phyloP scores from a whole-genome alignment of 345 rosid genomes.

The Microcos paniculata region DNA sequence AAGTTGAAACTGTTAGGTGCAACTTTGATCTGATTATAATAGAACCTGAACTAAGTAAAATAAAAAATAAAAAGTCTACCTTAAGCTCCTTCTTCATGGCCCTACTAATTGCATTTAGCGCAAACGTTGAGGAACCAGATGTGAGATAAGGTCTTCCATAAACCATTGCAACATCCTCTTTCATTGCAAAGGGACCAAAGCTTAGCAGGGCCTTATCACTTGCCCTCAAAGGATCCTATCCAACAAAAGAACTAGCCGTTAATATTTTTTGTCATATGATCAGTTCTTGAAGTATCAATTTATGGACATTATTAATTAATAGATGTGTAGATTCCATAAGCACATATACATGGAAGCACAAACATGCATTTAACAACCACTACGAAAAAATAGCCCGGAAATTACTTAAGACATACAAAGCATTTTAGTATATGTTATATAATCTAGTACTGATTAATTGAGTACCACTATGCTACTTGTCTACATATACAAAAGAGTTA shows the following conservation, averaged over 20 bases:
- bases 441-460: not conserved
- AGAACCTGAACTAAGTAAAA: not conserved
- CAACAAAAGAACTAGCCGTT: not conserved
- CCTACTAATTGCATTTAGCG: slow-evolving; percentile 80
- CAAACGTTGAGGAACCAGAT: slow-evolving; percentile 91
- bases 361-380: slow-evolving; percentile 52
- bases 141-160: slow-evolving; percentile 92
- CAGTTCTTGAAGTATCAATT: not conserved
- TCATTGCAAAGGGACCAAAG: slow-evolving; percentile 88
- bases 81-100: slow-evolving; percentile 86
- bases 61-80: slow-evolving; percentile 35
- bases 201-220: slow-evolving; percentile 90
- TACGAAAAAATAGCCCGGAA: slow-evolving; percentile 82
- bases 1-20: not conserved
- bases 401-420: slow-evolving; percentile 18
- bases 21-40: not conserved
- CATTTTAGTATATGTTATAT: not conserved
- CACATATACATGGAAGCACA: not conserved
- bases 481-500: slow-evolving; percentile 7
- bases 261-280: not conserved
- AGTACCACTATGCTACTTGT: not conserved
- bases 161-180: slow-evolving; percentile 95
- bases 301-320: not conserved
- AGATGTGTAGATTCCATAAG: not conserved
- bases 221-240: slow-evolving; percentile 90